Base-by-base conservation (phyloP, 2,329 filamentous ascomycete species). In the Ploettnerulaceae sp. region DNA sequence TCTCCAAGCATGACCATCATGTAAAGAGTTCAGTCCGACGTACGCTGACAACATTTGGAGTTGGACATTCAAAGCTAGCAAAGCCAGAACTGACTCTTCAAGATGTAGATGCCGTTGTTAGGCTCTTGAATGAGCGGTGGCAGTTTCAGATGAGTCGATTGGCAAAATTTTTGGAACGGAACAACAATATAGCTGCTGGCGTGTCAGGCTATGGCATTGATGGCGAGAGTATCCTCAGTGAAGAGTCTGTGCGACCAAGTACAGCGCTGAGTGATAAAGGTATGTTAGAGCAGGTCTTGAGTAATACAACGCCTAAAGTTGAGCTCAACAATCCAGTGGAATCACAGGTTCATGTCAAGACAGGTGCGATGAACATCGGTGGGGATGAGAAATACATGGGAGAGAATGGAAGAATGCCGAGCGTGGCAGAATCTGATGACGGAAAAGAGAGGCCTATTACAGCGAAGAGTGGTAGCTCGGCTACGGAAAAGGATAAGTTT, bases 251-350 rank as follows among this genome's bases (percentile, higher is more conserved):
- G 56, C 45, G 62, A 31, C 62, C 63, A 15, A 57, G 53, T 1
- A 64, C 60, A 4, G 61, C 61, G 8, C 31, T 63, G 33, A 61
- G 57, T 32, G 60, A 64, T 43, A 41, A 45, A 6, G 57, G 56
- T 0, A 64, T 65, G 20, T 26, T 64, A 17, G 57, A 64, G 31
- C 57, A 62, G 14, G 60, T 62, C n/a, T 31, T 63, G 24, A 61
- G 49, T 31, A 64, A 61, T 25, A 64, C 61, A 4, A 64, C 62
- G 4, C 62, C 62, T 1, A 58, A 41, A 22, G 35, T 58, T 7
- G 62, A 64, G 34, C 33, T 60, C 1, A 48, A 49, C 8, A 55
- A 62, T 48, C 60, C 60, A 1, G 54, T 63, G 7, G 61, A 63
- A 32, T 50, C 51, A 14, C 51, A 55, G 8, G 17, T 32, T 3